Percentiles rank a stretch among this genome's conserved stretches.
These are phyloP conservation scores for Fusarium humuli DNA, from an alignment of 2,329 filamentous ascomycete genomes.

Conservation along the genomic window DNA sequence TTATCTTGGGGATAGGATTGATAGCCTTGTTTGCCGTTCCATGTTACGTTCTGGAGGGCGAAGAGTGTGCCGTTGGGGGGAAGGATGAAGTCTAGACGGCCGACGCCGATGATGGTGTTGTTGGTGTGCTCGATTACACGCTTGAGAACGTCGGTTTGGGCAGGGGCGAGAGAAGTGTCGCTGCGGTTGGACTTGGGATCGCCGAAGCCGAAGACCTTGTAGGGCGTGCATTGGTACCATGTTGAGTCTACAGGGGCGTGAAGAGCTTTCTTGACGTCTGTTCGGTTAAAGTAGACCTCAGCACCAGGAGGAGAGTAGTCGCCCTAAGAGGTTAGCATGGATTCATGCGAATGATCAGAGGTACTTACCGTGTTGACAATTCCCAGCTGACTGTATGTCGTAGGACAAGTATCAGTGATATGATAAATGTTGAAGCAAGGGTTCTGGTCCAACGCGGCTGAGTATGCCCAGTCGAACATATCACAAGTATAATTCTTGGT, in stretches of 20 bases:
- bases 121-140: slow-evolving; percentile 50
- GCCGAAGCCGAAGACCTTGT: slow-evolving; percentile 45
- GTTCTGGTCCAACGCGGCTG: slow-evolving; percentile 69
- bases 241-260: slow-evolving; percentile 64
- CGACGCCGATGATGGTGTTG: slow-evolving; percentile 49
- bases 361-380: slow-evolving; percentile 67
- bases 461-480: slow-evolving; percentile 66
- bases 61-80: slow-evolving; percentile 77
- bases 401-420: slow-evolving; percentile 77
- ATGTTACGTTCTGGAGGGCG: slow-evolving; percentile 83
- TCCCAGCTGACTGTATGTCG: slow-evolving; percentile 75
- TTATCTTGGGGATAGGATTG: slow-evolving; percentile 58
- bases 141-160: slow-evolving; percentile 40
- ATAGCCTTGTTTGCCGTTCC: slow-evolving; percentile 78
- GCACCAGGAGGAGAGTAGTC: slow-evolving; percentile 72
- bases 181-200: slow-evolving; percentile 28
- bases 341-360: fast-evolving
- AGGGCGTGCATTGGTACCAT: slow-evolving; percentile 45
- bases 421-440: slow-evolving; percentile 86
- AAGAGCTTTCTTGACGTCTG: slow-evolving; percentile 75
- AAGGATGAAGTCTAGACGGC: slow-evolving; percentile 69
- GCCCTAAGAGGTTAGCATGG: slow-evolving; percentile 49
- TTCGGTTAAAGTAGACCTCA: slow-evolving; percentile 75
- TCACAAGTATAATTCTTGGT: slow-evolving; percentile 62
- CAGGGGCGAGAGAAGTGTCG: slow-evolving; percentile 34